Base-by-base conservation (phyloP, 163 green algal genomes). In the Botryococcus braunii region DNA sequence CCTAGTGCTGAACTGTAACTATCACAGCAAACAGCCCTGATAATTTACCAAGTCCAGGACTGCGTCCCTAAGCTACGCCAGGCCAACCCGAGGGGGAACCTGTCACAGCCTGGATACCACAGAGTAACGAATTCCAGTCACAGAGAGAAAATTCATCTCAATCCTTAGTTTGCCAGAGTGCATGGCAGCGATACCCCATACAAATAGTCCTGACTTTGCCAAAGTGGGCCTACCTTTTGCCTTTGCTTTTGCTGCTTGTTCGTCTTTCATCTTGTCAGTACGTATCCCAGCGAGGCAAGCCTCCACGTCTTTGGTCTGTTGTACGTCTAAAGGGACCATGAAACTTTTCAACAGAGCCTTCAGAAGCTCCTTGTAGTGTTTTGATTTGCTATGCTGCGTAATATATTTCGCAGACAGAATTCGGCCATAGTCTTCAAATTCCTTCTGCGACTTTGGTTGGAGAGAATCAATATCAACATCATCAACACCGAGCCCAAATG, bases 251-350 rank as follows among this genome's bases (percentile, higher is more conserved):
- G 77, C 74, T n/a, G 79, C 83, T 50, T 86, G 79, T 68, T 94
- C 80, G 36, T 85, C 85, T 74, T 94, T 95, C 8, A 89, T 21
- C 66, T 91, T 93, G 13, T 95, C 88, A 0, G 69, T 50, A 31
- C 88, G 78, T 9, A 94, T 69, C 35, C 79, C 78, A 55, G 82
- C 82, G 49, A 88, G 57, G 0, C 37, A 69, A 0, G 81, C 84
- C 72, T 95, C 88, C 35, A 95, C 63, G 65, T 95, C 88, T 70
- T 95, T 93, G n/a, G 80, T 74, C 48, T 93, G 82, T 38, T 82
- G 70, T 9, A 74, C 1, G 11, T 62, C 38, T n/a, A 79, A 35
- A 7, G 73, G 69, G 32, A 61, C 68, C 31, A 84, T 68, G 4
- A 78, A 74, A 3, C 50, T 39, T 64, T 83, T 79, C 2, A 89